Evolutionary conservation across 768 basidiomycete species (phyloP), one percentile per base, ranked within the genome.

Genomic region (Candolleomyces aberdarensis): DNA sequence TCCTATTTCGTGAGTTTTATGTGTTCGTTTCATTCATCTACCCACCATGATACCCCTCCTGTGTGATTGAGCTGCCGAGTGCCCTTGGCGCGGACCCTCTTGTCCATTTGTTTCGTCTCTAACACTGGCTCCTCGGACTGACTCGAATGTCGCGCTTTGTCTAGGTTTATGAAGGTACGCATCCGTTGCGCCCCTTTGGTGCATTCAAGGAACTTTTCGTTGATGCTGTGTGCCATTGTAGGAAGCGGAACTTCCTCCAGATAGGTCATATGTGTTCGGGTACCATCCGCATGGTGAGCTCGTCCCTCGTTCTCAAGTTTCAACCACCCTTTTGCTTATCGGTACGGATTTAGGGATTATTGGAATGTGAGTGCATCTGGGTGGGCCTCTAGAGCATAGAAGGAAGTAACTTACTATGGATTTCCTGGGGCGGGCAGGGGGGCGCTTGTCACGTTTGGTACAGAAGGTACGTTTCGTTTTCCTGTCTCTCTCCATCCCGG

Each of bases 181-280:
- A 31, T 62, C 59, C 69, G 19, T 55, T 62, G 48, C 62, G 14
- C 17, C 52, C 31, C 50, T 50, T 60, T 43, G 54, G 11, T 32
- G 14, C 20, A 19, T 2, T 44, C 17, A 14, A 57, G 36, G 15
- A 20, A 43, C 36, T 1, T 6, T 36, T 36, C 5, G 36, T 36
- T 36, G 36, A 36, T 36, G 6, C 36, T 36, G 6, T 36, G 5
- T 36, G 1, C 59, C 65, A 65, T 56, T 68, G 54, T 63, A 96
- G 94, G 94, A 94, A 75, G 88, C 86, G 40, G 92, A 96, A 64
- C 81, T 99, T 22, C 94, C 96, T 0, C 78, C 96, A 11, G 93
- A 97, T 72, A 79, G 95, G 63, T 89, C 92, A 19, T 99, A 99
- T 75, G 84, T 99, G 14, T 99, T 99, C 74, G 97, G 96, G 8